Evolutionary conservation across 2,329 filamentous ascomycete species (phyloP), one percentile per base, ranked within the genome.

Genomic region (Claviceps arundinis): DNA sequence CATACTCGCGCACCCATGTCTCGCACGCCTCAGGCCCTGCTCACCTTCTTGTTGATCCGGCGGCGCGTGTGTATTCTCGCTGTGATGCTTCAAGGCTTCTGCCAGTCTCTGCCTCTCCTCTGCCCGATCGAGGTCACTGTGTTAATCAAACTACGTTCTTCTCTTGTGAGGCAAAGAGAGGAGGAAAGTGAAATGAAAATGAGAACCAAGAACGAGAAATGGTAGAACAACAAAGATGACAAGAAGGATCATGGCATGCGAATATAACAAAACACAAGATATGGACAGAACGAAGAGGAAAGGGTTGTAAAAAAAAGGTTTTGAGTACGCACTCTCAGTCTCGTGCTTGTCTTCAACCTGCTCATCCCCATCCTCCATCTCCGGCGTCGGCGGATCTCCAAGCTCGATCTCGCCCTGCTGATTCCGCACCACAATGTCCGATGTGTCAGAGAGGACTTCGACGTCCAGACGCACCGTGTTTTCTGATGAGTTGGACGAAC

Each of bases 41-140:
- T 19, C 63, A 85, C 84, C 82, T 68, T 84, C 81, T 48, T 81
- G 78, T 56, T 85, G 82, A 59, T 79, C 80, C 9, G 80, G 73
- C 48, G 75, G 68, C 48, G 71, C 69, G 59, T 73, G 75, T 55
- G 75, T 73, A 58, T 75, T 75, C 52, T 78, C 72, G 57, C 78
- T 75, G 61, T 82, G 77, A 59, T 80, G 76, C 60, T 75, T 80
- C 37, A 85, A 76, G 1, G 77, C 78, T 55, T 84, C 80, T 24
- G 77, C 73, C 11, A 84, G 64, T 49, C 74, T 70, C 61, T 84
- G 79, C 50, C 77, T 71, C 61, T 84, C 81, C 52, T 74, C 78
- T 81, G 55, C 34, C 47, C 48, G 48, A 16, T 16, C 14, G 37
- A 42, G 5, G 5, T 44, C 13, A 2, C 17, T 5, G 8, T 9